Evolutionary conservation across 768 basidiomycete genomes (phyloP).

Genomic region (Rhodocollybia butyracea): DNA sequence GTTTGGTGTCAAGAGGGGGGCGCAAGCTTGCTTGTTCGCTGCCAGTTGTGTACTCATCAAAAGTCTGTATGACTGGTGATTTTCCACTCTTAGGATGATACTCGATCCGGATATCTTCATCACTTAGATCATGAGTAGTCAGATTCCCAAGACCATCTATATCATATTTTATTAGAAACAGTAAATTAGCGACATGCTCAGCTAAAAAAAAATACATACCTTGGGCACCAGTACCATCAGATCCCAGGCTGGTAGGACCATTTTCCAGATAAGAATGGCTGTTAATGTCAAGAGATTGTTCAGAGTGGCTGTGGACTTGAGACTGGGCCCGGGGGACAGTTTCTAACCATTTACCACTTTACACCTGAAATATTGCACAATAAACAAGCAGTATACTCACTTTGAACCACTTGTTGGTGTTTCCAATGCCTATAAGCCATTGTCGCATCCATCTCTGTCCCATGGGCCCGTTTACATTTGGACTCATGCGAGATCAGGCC

Average conservation of each 20-base stretch:
- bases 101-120: slow-evolving; percentile 22
- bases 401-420: neutral
- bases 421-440: neutral
- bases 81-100: slow-evolving; percentile 21
- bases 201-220: neutral
- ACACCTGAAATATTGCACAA: neutral
- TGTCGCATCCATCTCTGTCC: neutral
- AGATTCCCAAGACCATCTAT: neutral
- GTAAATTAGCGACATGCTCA: neutral
- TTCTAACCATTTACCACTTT: neutral
- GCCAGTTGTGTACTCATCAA: slow-evolving; percentile 11
- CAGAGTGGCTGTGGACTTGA: too few relatives aligned
- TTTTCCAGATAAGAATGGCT: too few relatives aligned
- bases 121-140: neutral
- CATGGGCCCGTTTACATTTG: neutral
- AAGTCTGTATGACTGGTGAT: slow-evolving; percentile 8
- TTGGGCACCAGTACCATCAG: too few relatives aligned
- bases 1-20: slow-evolving; percentile 11
- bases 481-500: neutral
- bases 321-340: neutral
- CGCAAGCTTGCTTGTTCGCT: neutral
- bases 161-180: neutral
- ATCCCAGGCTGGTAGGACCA: too few relatives aligned
- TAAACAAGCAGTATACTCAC: neutral
- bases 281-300: too few relatives aligned